Evolutionary conservation across 345 rosid genomes (phyloP), one percentile per base, ranked within the genome.

Genomic region (Murraya paniculata): DNA sequence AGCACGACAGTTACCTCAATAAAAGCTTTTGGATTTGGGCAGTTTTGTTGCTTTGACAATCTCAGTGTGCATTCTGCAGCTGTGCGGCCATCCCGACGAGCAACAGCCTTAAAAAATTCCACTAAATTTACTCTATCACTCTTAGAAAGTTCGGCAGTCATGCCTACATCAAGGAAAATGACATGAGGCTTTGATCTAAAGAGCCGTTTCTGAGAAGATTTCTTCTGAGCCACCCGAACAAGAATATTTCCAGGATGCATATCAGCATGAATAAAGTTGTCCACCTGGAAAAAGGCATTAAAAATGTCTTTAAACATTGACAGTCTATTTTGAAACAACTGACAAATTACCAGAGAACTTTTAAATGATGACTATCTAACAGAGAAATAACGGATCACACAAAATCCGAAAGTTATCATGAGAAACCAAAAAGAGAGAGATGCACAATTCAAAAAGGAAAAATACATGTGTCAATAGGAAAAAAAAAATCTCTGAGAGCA

Each of bases 241-340:
- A 94, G 95, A 81, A 97, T 97, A 75, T 97, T 97, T 56, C 98
- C 98, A 21, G 99, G 98, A 90, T 97, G 98, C 99, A 97, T 93
- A 86, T 97, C 98, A 5, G 99, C 99, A 68, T 97, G 99, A 73
- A 97, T 90, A 79, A 97, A 97, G 86, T 97, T 94, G 84, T 97
- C 99, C 68, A 94, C 98, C 99, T 97, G 90, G 80, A 85, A 83
- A 60, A 78, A 75, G 38, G 82, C 62, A 75, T n/a, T 80, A 27
- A 25, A 45, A 73, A 57, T 28, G 31, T 67, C 28, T 11, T 33
- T 69, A 73, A 56, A 21, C 38, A 69, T 13, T 6, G 27, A 59
- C 28, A 6, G n/a, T 50, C 24, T 57, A 39, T 72, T 64, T 19
- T 21, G 13, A 14, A 48, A 62, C 13, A 68, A 35, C 36, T 56